Evolutionary conservation across 352 stramenopile genomes (phyloP), one percentile per base, ranked within the genome.

Genomic region (Saprolegnia diclina): DNA sequence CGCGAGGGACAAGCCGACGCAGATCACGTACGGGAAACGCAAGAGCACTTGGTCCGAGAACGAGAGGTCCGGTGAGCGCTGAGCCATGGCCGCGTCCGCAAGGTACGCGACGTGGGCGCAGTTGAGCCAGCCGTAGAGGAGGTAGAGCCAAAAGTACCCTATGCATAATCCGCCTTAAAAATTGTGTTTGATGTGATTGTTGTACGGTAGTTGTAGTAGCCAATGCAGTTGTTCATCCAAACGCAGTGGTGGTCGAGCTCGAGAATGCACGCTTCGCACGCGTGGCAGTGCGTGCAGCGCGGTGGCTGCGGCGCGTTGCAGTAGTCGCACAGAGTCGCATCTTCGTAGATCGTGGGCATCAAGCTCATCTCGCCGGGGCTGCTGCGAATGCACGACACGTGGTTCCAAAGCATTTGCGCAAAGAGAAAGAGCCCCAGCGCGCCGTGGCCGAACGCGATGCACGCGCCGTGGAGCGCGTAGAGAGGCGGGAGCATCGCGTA

Each of bases 141-240:
- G 53, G 40, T 61, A 69, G n/a, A 52, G 63, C 63, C 63, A 69
- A 38, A 52, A 69, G 53, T 50, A 69, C 7, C 40, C 62, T 67
- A n/a, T n/a, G n/a, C n/a, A n/a, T n/a, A n/a, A n/a, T n/a, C n/a
- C n/a, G n/a, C n/a, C n/a, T n/a, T n/a, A n/a, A n/a, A n/a, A n/a
- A 14, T 14, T 4, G 42, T 14, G 18, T 14, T 14, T 10, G 7
- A 3, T 3, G 42, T 14, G 38, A 16, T 7, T 10, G 42, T 14
- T n/a, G 50, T 67, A 67, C 84, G 75, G 69, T 92, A 89, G 68
- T 95, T 95, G 73, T 83, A 78, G 56, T 77, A 79, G 37, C 87
- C 87, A 48, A 95, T 80, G 72, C 82, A 92, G 72, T 91, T 91
- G 70, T 91, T 89, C 0, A 92, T 67, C 83, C 86, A 95, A 0